Evolutionary conservation across 495 filamentous ascomycete species (phyloP).

Genomic region (Elasticomyces elasticus): DNA sequence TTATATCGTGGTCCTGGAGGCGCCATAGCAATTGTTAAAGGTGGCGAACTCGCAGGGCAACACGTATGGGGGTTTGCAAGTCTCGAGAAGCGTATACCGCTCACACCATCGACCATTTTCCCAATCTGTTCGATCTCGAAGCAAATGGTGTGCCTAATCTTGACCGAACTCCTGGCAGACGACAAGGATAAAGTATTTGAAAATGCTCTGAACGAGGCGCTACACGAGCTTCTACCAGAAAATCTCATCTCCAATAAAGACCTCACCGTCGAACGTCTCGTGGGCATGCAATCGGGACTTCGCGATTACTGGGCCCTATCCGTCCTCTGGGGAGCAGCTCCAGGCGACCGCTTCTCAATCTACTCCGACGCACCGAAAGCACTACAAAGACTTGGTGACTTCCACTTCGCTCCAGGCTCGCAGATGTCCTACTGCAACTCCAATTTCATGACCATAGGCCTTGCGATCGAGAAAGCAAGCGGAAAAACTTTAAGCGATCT

Average conservation of each 20-base stretch:
- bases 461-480: slow-evolving; percentile 5
- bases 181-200: background rate
- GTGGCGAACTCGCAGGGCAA: slow-evolving; percentile 8
- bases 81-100: slow-evolving; percentile 5
- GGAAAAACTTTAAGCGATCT: slow-evolving; percentile 8
- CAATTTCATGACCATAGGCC: slow-evolving; percentile 14
- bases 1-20: slow-evolving; percentile 11
- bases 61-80: slow-evolving; percentile 14
- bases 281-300: slow-evolving; percentile 13
- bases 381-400: slow-evolving; percentile 1
- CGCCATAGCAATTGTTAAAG: slow-evolving; percentile 3
- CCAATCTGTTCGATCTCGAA: slow-evolving; percentile 20
- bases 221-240: slow-evolving; percentile 3
- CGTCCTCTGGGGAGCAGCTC: slow-evolving; percentile 10
- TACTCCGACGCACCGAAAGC: slow-evolving; percentile 7
- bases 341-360: slow-evolving; percentile 9
- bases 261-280: slow-evolving; percentile 2
- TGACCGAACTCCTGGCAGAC: background rate
- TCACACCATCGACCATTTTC: slow-evolving; percentile 6
- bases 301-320: slow-evolving; percentile 18
- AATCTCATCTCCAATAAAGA: background rate
- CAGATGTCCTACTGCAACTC: slow-evolving; percentile 11
- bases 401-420: slow-evolving; percentile 15
- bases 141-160: slow-evolving; percentile 14
- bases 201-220: background rate